phyloP scores from a whole-genome alignment of 371 early-diverging fungal genomes.

The Sporodiniella umbellata region DNA sequence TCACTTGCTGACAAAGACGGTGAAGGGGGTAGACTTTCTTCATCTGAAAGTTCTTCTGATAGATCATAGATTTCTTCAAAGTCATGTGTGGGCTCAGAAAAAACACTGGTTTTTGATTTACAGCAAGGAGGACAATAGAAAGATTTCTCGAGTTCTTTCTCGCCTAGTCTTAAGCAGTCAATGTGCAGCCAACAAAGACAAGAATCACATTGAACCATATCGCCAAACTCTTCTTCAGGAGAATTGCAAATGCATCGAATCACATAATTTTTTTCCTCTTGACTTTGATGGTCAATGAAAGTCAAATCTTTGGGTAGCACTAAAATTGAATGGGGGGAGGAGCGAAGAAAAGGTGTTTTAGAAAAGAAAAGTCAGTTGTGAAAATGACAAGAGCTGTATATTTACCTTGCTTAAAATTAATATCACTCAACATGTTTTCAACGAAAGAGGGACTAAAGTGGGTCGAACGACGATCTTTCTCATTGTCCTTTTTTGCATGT shows the following conservation, averaged over 20 bases:
- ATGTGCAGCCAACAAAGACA: slow-evolving; percentile 55
- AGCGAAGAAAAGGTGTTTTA: too few species aligned
- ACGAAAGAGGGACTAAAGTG: too few species aligned
- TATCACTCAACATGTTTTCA: too few species aligned
- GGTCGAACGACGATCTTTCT: too few species aligned
- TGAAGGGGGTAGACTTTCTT: too few species aligned
- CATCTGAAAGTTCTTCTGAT: slow-evolving; percentile 11
- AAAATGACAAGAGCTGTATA: too few species aligned
- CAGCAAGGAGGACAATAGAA: slow-evolving; percentile 53
- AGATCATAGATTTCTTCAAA: slow-evolving; percentile 17
- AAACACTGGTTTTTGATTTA: slow-evolving; percentile 22
- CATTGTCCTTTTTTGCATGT: neutral
- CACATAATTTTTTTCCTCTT: neutral
- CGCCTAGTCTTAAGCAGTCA: slow-evolving; percentile 47
- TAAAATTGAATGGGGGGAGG: too few species aligned
- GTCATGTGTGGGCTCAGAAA: too few species aligned
- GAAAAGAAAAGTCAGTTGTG: neutral
- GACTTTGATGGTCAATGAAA: neutral
- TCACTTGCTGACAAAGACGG: too few species aligned
- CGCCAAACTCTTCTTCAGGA: slow-evolving; percentile 46
- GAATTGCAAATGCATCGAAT: slow-evolving; percentile 49
- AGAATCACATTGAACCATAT: slow-evolving; percentile 60
- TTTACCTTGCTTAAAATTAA: too few species aligned
- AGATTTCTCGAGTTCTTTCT: slow-evolving; percentile 38
- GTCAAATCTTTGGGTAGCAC: too few species aligned